Conservation (phyloP, 176 grass and related monocot genomes). For the Avena eriantha region DNA sequence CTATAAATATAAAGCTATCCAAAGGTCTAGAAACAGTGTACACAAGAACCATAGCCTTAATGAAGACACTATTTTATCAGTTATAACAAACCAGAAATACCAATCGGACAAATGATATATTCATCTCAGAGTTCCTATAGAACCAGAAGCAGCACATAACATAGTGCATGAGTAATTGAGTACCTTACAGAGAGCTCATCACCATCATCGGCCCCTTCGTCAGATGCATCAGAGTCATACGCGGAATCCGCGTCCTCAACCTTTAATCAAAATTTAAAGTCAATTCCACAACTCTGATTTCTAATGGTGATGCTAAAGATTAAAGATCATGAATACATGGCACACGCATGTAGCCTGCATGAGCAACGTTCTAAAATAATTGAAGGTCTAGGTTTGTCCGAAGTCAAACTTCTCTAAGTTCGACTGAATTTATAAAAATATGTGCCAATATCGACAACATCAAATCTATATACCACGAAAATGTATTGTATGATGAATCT, state of each 20-base stretch:
- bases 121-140: conserved; percentile 41
- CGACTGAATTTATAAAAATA: too few species aligned
- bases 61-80: conserved; percentile 25
- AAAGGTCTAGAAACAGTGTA: conserved; percentile 21
- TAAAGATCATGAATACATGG: conserved; percentile 44
- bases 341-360: conserved; percentile 28
- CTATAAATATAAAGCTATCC: conserved; percentile 31
- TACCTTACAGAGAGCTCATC: conserved; percentile 92
- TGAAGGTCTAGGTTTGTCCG: too few species aligned
- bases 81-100: conserved; percentile 31
- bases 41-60: not conserved
- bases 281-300: conserved; percentile 53
- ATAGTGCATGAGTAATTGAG: conserved; percentile 4
- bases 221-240: conserved; percentile 63
- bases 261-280: conserved; percentile 71
- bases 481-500: too few species aligned
- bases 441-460: too few species aligned
- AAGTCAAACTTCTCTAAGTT: too few species aligned
- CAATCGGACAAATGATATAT: conserved; percentile 35
- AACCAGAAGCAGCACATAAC: conserved; percentile 33
- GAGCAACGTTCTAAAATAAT: not conserved
- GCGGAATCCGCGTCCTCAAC: conserved; percentile 66
- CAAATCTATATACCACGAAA: too few species aligned
- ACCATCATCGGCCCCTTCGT: conserved; percentile 66
- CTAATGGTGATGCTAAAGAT: conserved; percentile 52